Evolutionary conservation across 2,329 filamentous ascomycete species (phyloP).

Genomic region (Fusarium haematococcum): DNA sequence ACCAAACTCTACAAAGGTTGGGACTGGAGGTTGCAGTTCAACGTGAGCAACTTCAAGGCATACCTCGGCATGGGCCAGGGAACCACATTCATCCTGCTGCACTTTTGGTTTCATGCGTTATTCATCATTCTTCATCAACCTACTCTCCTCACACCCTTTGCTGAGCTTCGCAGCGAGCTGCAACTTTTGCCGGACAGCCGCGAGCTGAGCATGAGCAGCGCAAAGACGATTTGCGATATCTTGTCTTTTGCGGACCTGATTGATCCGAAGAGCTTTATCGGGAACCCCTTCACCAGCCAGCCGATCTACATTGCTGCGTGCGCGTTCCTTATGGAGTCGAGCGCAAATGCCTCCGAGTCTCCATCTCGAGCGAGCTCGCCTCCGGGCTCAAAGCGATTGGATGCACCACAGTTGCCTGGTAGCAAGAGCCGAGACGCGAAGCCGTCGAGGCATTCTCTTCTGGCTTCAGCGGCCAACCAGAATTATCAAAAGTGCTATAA

Average conservation of each 20-base stretch:
- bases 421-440: slow-evolving; percentile 48
- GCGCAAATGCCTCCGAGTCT: slow-evolving; percentile 73
- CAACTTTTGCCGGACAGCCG: slow-evolving; percentile 84
- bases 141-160: slow-evolving; percentile 82
- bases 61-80: slow-evolving; percentile 85
- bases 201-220: slow-evolving; percentile 86
- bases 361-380: slow-evolving; percentile 68
- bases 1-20: slow-evolving; percentile 79
- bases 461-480: slow-evolving; percentile 84
- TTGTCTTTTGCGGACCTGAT: slow-evolving; percentile 87
- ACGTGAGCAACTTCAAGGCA: slow-evolving; percentile 85
- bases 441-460: slow-evolving; percentile 75
- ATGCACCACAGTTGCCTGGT: not conserved
- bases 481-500: slow-evolving; percentile 92
- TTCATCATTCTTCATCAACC: slow-evolving; percentile 89
- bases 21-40: slow-evolving; percentile 82
- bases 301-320: slow-evolving; percentile 93
- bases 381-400: slow-evolving; percentile 40
- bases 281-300: slow-evolving; percentile 90
- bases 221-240: slow-evolving; percentile 92
- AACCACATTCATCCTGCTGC: slow-evolving; percentile 86
- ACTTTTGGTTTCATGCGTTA: slow-evolving; percentile 90
- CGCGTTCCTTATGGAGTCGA: slow-evolving; percentile 87
- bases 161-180: slow-evolving; percentile 67
- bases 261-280: slow-evolving; percentile 86